phyloP scores from a whole-genome alignment of 2,329 filamentous ascomycete species.

The Ustulina deusta region DNA sequence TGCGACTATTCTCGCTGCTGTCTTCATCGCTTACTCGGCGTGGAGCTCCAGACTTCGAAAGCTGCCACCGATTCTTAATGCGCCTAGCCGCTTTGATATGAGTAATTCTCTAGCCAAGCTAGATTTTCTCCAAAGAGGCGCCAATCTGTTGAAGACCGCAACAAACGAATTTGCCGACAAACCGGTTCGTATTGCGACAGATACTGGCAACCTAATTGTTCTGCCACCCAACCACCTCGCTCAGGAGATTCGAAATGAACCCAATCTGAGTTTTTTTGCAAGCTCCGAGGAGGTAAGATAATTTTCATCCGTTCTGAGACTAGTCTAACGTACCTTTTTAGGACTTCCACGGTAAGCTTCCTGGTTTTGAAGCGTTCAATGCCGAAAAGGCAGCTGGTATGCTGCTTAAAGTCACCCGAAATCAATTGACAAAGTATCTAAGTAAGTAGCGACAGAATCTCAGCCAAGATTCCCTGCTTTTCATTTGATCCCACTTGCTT shows the following conservation, averaged over 20 bases:
- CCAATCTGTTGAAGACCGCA: conserved; percentile 28
- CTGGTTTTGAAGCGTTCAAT: conserved; percentile 34
- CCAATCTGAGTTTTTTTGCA: conserved; percentile 29
- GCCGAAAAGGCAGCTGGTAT: conserved; percentile 23
- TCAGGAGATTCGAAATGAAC: conserved; percentile 38
- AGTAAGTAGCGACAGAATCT: conserved; percentile 8
- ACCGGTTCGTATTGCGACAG: conserved; percentile 35
- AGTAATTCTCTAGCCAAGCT: conserved; percentile 32
- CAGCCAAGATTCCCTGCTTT: not conserved
- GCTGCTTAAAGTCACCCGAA: conserved; percentile 31
- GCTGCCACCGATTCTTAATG: conserved; percentile 35
- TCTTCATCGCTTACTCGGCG: conserved; percentile 21
- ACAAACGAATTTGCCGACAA: conserved; percentile 19
- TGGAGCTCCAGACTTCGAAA: conserved; percentile 28
- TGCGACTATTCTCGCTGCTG: conserved; percentile 14
- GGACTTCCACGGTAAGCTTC: conserved; percentile 36
- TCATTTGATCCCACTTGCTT: not conserved
- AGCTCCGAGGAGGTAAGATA: conserved; percentile 23
- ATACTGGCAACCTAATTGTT: conserved; percentile 33
- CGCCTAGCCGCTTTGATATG: conserved; percentile 33
- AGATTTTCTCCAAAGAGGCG: conserved; percentile 28
- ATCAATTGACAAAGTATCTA: conserved; percentile 35
- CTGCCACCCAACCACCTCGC: conserved; percentile 36
- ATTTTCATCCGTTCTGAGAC: not conserved
- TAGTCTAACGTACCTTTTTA: conserved; percentile 15